phyloP scores from a whole-genome alignment of 2,329 filamentous ascomycete genomes.

The Paradendryphiella salina region DNA sequence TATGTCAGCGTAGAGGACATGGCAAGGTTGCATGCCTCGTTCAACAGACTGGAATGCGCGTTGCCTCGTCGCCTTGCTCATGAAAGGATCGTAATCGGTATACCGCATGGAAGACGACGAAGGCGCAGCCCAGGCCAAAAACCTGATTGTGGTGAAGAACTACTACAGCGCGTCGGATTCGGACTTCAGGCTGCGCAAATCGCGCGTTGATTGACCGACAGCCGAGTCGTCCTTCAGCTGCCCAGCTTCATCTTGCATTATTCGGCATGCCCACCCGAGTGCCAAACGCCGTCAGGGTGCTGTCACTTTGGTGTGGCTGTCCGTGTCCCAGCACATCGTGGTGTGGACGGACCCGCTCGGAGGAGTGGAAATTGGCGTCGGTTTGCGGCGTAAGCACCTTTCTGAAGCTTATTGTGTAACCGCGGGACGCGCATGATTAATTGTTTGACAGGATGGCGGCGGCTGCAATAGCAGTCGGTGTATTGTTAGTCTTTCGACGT shows the following conservation, averaged over 20 bases:
- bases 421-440: slow-evolving; percentile 12
- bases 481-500: too few relatives aligned
- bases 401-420: slow-evolving; percentile 6
- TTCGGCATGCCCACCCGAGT: slow-evolving; percentile 13
- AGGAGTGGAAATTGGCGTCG: background rate
- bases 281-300: slow-evolving; percentile 10
- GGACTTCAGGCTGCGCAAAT: background rate
- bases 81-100: background rate
- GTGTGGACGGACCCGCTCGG: slow-evolving; percentile 12
- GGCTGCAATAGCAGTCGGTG: too few relatives aligned
- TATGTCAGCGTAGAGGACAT: background rate
- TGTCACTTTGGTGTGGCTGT: slow-evolving; percentile 5
- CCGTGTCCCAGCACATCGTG: slow-evolving; percentile 12
- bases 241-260: slow-evolving; percentile 1
- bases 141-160: background rate
- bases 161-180: background rate
- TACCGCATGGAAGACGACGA: background rate
- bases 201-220: background rate
- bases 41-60: background rate
- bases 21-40: background rate
- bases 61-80: background rate
- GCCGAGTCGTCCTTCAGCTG: slow-evolving; percentile 3
- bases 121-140: background rate
- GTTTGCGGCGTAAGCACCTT: slow-evolving; percentile 8
- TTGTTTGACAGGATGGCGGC: background rate